These are phyloP conservation scores for Colletotrichum sp. DNA, from an alignment of 2,329 filamentous ascomycete genomes.

Conservation along the genomic window DNA sequence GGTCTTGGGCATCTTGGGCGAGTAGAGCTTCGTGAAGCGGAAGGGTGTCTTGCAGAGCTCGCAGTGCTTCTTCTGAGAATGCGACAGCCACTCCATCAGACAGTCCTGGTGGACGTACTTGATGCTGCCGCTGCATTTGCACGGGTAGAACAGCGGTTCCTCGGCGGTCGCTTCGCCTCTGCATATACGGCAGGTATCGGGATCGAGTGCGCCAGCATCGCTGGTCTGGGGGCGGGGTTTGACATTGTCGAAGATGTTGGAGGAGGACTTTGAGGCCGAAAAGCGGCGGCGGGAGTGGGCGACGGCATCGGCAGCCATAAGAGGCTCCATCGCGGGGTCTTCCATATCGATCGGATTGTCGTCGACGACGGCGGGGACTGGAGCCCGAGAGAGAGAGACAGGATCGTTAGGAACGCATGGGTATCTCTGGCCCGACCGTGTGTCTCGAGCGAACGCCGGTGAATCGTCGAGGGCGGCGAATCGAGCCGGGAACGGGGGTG, in stretches of 20 bases:
- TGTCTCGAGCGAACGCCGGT: not conserved
- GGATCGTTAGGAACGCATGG: slow-evolving; percentile 18
- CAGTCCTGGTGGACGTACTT: slow-evolving; percentile 98
- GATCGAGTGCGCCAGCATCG: slow-evolving; percentile 44
- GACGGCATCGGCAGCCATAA: slow-evolving; percentile 28
- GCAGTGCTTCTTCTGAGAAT: slow-evolving; percentile 99
- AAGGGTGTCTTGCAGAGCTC: slow-evolving; percentile 99
- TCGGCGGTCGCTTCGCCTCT: slow-evolving; percentile 82
- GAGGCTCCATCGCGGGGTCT: slow-evolving; percentile 27
- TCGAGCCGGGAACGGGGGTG: not conserved
- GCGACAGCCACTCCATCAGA: slow-evolving; percentile 97
- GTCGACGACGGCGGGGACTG: not conserved
- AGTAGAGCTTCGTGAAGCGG: slow-evolving; percentile 97
- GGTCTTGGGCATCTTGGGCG: slow-evolving; percentile 87
- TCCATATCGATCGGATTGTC: slow-evolving; percentile 25
- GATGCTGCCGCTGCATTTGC: slow-evolving; percentile 99
- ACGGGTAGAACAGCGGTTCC: slow-evolving; percentile 94
- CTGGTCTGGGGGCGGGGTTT: slow-evolving; percentile 8
- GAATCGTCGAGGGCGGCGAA: not conserved
- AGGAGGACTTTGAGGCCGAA: slow-evolving; percentile 10
- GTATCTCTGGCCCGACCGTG: not conserved
- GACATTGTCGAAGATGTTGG: not conserved
- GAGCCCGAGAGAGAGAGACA: not conserved
- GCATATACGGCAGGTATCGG: slow-evolving; percentile 96
- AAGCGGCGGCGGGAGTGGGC: slow-evolving; percentile 31